Evolutionary conservation across 108 stramenopile genomes (phyloP), one percentile per base, ranked within the genome.

Genomic region (Stephanodiscus triporus): DNA sequence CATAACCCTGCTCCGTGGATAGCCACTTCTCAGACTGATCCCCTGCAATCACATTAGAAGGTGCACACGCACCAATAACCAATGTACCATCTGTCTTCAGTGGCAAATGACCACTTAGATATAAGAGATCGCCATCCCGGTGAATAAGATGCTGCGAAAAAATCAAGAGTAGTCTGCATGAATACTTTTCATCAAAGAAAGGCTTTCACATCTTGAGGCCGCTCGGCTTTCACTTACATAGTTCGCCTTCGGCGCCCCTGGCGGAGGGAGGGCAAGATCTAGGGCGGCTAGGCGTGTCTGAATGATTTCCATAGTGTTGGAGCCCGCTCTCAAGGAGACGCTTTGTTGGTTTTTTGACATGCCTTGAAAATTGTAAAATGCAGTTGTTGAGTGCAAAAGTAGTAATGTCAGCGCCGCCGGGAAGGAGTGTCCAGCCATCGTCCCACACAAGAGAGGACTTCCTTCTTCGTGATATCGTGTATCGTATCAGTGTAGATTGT

Each of bases 1-100:
- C 84, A 36, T 86, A 84, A 34, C 75, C 89, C 68, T 88, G 72
- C 22, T 88, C 82, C 2, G 74, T 80, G 19, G 63, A 83, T 43
- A 77, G 34, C 57, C 37, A 57, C 17, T n/a, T 66, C 3, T 27
- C 56, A 9, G 56, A 37, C n/a, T 57, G 10, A 27, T 63, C 51
- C n/a, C 11, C 50, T 32, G 48, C 79, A 34, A 87, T 86, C 11
- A 85, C 86, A 50, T 65, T 17, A 66, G 65, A 24, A 57, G 77
- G 77, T 40, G 77, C 77, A 70, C 64, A 66, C 54, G 79, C 72
- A 37, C 89, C 89, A 20, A 47, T 47, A 29, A 85, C 42, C 9
- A 90, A 54, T 14, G 66, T 60, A 53, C 80, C 86, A 82, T 80
- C 81, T 37, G 82, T 53, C 34, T 67, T 69, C 43, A 81, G 47